Evolutionary conservation across 139 green algal genomes (phyloP).

Genomic region (Micromonas commoda): DNA sequence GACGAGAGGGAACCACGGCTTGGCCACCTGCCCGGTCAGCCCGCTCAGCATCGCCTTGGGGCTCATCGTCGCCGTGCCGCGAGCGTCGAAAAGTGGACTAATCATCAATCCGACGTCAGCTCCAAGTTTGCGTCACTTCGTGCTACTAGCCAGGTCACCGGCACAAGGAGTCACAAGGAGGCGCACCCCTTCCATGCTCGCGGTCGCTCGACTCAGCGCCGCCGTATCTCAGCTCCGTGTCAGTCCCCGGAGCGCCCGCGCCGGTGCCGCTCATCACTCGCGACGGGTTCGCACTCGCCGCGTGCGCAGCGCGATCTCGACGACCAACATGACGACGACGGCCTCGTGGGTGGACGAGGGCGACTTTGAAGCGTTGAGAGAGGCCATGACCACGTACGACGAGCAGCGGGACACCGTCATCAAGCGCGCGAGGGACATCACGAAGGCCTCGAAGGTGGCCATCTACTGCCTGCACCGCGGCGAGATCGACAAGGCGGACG

Average conservation of each 20-base stretch:
- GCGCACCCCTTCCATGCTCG: too few relatives aligned
- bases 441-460: conserved; percentile 69
- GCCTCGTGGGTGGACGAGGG: not conserved
- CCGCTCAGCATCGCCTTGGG: not conserved
- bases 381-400: conserved; percentile 26
- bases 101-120: too few relatives aligned
- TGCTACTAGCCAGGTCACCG: too few relatives aligned
- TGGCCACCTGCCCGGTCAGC: not conserved
- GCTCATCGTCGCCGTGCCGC: not conserved
- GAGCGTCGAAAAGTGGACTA: not conserved
- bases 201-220: too few relatives aligned
- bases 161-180: too few relatives aligned
- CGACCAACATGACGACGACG: not conserved
- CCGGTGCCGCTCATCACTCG: too few relatives aligned
- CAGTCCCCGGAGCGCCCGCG: too few relatives aligned
- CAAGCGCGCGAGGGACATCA: conserved; percentile 61
- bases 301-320: not conserved
- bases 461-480: conserved; percentile 67
- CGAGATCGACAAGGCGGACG: conserved; percentile 39
- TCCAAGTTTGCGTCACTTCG: too few relatives aligned
- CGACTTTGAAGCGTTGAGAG: not conserved
- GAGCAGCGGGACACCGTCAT: conserved; percentile 62
- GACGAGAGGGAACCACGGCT: not conserved
- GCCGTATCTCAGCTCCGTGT: too few relatives aligned
- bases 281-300: too few relatives aligned